Base-by-base conservation (phyloP, 192 early-diverging fungal species). In the Mortierella antarctica region DNA sequence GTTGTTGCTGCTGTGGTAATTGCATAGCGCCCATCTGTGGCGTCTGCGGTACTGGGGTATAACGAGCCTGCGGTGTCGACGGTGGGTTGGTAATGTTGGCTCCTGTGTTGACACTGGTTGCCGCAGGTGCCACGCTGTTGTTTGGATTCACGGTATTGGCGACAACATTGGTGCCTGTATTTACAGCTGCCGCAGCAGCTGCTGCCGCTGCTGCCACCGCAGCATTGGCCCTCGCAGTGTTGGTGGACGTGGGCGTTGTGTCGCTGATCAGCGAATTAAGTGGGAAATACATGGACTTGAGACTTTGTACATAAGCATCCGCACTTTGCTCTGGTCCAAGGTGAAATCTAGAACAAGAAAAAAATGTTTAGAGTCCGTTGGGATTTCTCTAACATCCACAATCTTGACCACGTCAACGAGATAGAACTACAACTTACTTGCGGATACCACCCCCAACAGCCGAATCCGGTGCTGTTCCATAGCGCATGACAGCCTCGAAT, bases 401-500 rank as follows among this genome's bases (percentile, higher is more conserved):
- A 59, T 31, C 41, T 21, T 40, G 11, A 50, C 17, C 1, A 1
- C 12, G 40, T 23, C 14, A 13, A 15, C 17, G 14, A 48, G 10
- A 49, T 68, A 14, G 11, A 6, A 40, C 23, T 39, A 1, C 5
- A 21, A 46, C 79, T 40, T 88, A 93, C 85, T 84, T 85, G 60
- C 86, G 85, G 45, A 87, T 90, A 17, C 88, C 90, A 52, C 92
- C 92, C 55, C 90, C 85, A 53, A 92, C 79, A 20, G 88, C 87
- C 2, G 91, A 90, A 44, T 92, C 91, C 2, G 83, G 86, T 9
- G 87, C 74, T 7, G 84, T 87, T 52, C 92, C 92, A 86, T 86
- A 89, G 44, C 92, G 88, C 86, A 93, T 85, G 8, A 93, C 83
- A 11, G 88, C 90, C 67, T 91, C 88, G 71, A 89, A 88, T 21